These are phyloP conservation scores for Sicyos edulis DNA, from an alignment of 306 rosid species.

Conservation along the genomic window DNA sequence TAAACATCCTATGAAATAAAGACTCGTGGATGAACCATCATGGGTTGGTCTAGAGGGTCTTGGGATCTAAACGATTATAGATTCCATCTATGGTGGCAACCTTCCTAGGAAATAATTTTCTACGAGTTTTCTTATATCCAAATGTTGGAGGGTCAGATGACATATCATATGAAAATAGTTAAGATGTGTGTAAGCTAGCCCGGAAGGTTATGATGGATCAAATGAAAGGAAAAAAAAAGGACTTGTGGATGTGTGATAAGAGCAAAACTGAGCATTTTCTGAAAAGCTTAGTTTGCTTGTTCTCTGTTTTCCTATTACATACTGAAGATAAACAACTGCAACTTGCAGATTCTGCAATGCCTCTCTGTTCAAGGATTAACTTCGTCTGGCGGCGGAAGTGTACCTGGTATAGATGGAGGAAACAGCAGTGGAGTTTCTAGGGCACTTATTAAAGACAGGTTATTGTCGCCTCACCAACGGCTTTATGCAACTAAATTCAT, in stretches of 20 bases:
- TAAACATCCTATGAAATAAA: background rate
- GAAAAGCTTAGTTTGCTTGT: background rate
- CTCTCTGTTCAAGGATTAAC: conserved; percentile 73
- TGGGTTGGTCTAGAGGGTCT: no score
- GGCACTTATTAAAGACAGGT: conserved; percentile 90
- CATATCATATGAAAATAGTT: no score
- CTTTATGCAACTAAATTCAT: conserved; percentile 3
- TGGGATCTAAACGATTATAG: no score
- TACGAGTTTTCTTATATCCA: no score
- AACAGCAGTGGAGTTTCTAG: conserved; percentile 87
- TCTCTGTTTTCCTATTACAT: background rate
- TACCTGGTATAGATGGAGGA: conserved; percentile 62
- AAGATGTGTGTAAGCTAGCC: no score
- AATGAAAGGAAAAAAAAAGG: no score
- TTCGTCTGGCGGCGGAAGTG: conserved; percentile 73
- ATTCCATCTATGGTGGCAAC: no score
- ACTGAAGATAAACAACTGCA: conserved; percentile 3
- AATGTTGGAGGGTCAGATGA: no score
- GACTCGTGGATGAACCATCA: background rate
- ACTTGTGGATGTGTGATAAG: background rate
- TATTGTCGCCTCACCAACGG: background rate
- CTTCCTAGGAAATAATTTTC: no score
- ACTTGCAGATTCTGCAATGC: conserved; percentile 76
- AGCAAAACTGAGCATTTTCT: background rate
- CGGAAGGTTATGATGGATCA: no score